phyloP scores from a whole-genome alignment of 2,329 filamentous ascomycete species.

The Colletotrichum endophyticum region DNA sequence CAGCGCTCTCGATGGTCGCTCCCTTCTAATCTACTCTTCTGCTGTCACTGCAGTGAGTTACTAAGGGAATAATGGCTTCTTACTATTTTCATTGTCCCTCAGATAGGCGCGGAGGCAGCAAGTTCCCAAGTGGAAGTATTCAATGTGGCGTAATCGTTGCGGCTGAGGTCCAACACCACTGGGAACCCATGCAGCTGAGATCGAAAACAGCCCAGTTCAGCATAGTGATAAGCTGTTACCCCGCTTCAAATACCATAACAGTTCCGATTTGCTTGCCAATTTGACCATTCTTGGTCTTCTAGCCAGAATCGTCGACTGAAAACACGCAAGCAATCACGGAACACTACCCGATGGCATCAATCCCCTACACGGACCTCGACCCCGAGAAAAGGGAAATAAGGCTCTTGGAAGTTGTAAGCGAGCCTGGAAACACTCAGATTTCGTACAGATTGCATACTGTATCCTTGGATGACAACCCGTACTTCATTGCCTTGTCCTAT shows the following conservation, averaged over 20 bases:
- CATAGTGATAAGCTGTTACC: not conserved
- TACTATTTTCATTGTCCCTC: not conserved
- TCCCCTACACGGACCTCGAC: not conserved
- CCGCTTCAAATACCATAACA: not conserved
- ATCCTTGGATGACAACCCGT: not conserved
- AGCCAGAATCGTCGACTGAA: not conserved
- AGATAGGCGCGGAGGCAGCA: not conserved
- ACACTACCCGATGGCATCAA: not conserved
- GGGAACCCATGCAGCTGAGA: not conserved
- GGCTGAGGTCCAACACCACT: not conserved
- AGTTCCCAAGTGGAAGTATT: not conserved
- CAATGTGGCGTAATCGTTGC: not conserved
- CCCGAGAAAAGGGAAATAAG: not conserved
- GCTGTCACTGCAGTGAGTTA: not conserved
- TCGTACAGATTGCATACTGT: not conserved
- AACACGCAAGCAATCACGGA: not conserved
- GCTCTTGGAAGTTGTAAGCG: rapidly evolving
- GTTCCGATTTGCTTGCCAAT: not conserved
- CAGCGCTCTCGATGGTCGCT: not conserved
- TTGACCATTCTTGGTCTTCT: not conserved
- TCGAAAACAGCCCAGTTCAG: not conserved
- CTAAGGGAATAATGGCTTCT: not conserved
- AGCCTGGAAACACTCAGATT: not conserved
- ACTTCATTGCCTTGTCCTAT: not conserved
- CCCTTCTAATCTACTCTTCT: not conserved